These are phyloP conservation scores for Saposhnikovia divaricata DNA, from an alignment of 129 eudicot genomes.

Conservation along the genomic window DNA sequence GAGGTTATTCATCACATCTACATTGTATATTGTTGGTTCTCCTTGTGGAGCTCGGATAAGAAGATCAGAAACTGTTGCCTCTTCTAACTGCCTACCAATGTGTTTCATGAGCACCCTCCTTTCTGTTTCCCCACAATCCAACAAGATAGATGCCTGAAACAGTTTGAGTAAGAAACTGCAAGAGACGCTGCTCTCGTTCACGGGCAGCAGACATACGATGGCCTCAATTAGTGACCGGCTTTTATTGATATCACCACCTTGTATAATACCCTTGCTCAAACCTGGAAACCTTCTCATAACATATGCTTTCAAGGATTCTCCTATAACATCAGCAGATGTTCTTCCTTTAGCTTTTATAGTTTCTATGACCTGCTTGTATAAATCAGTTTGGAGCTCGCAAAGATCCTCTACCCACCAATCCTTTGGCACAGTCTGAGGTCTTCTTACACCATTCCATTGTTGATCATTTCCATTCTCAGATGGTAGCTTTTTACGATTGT, in stretches of 20 bases:
- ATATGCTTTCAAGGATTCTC: slow-evolving; percentile 65
- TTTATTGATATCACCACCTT: slow-evolving; percentile 33
- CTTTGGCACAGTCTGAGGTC: slow-evolving; percentile 45
- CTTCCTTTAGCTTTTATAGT: slow-evolving; percentile 50
- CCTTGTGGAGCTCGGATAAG: slow-evolving; percentile 33
- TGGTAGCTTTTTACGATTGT: slow-evolving; percentile 45
- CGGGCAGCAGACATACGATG: slow-evolving; percentile 40
- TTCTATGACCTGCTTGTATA: slow-evolving; percentile 58
- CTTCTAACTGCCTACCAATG: slow-evolving; percentile 55
- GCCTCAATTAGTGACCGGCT: slow-evolving; percentile 44
- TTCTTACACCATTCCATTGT: slow-evolving; percentile 57
- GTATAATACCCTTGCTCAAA: slow-evolving; percentile 35
- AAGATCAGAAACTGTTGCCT: slow-evolving; percentile 53
- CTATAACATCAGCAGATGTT: slow-evolving; percentile 40
- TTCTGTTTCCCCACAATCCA: slow-evolving; percentile 48
- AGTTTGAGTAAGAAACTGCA: slow-evolving; percentile 64
- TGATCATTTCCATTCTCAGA: slow-evolving; percentile 41
- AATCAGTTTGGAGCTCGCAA: slow-evolving; percentile 64
- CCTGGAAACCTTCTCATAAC: slow-evolving; percentile 51
- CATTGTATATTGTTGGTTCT: slow-evolving; percentile 34
- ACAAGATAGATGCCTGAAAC: slow-evolving; percentile 44
- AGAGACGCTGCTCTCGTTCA: slow-evolving; percentile 37
- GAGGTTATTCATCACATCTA: slow-evolving; percentile 46
- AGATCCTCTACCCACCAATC: slow-evolving; percentile 98
- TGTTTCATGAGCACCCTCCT: slow-evolving; percentile 36